phyloP scores from a whole-genome alignment of 306 rosid species.

The Casuarina equisetifolia region DNA sequence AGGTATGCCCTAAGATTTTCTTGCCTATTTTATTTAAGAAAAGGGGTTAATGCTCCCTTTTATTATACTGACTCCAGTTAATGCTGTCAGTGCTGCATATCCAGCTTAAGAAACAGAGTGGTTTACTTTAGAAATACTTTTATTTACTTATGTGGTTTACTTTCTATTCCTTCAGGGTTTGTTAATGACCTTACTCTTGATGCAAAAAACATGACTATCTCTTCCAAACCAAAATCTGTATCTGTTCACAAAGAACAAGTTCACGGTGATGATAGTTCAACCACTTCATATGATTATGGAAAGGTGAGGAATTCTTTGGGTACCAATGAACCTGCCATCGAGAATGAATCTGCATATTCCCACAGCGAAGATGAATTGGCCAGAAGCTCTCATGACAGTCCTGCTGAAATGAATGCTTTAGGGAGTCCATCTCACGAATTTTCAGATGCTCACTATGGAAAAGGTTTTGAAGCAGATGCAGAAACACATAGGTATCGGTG shows the following conservation, averaged over 20 bases:
- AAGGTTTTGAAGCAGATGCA: constrained; percentile 61
- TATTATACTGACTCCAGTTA: neutral
- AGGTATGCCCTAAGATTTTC: constrained; percentile 46
- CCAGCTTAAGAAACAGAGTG: constrained; percentile 19
- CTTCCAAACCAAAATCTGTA: constrained; percentile 49
- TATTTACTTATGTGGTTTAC: neutral
- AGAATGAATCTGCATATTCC: constrained; percentile 59
- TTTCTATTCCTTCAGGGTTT: constrained; percentile 61
- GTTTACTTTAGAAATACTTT: constrained; percentile 2
- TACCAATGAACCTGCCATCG: constrained; percentile 49
- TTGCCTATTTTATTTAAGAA: neutral
- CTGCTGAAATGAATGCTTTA: constrained; percentile 53
- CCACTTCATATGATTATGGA: constrained; percentile 51
- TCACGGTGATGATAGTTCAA: constrained; percentile 50
- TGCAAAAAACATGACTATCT: constrained; percentile 27
- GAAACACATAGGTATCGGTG: constrained; percentile 61
- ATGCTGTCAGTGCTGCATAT: neutral
- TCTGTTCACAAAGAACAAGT: constrained; percentile 45
- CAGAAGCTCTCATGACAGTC: constrained; percentile 75
- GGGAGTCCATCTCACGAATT: constrained; percentile 69
- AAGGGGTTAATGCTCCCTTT: neutral
- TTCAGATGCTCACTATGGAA: constrained; percentile 50
- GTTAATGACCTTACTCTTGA: constrained; percentile 63
- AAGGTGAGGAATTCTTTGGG: constrained; percentile 38
- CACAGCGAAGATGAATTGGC: constrained; percentile 66